Percentiles rank a stretch among this genome's conserved stretches.
Conservation (phyloP, 2,329 filamentous ascomycete species). For the Fusarium neocosmosporiellum region DNA sequence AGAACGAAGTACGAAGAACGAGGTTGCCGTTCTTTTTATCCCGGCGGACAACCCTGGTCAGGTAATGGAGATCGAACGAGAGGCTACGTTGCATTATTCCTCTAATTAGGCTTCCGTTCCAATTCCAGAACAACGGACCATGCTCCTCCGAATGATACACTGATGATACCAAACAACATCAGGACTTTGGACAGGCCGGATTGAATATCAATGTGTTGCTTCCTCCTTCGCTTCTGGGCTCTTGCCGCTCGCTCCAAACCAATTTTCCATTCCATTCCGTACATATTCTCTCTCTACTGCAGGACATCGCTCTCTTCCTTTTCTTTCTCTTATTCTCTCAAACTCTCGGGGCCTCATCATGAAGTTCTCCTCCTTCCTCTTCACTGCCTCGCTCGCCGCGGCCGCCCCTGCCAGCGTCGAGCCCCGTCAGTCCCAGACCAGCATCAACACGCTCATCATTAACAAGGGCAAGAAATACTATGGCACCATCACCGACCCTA, state of each 20-base stretch:
- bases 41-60: background rate
- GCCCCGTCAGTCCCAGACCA: background rate
- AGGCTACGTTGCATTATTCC: background rate
- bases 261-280: background rate
- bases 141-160: background rate
- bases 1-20: background rate
- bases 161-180: background rate
- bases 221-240: background rate
- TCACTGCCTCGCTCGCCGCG: background rate
- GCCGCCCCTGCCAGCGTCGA: background rate
- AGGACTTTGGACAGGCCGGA: background rate
- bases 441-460: slow-evolving; percentile 52
- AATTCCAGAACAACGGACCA: background rate
- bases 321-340: background rate
- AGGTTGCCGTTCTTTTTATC: too few relatives aligned
- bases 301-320: background rate
- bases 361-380: background rate
- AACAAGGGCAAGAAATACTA: slow-evolving; percentile 72
- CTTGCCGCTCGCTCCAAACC: background rate
- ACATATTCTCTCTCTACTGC: background rate
- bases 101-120: too few relatives aligned
- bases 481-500: slow-evolving; percentile 67
- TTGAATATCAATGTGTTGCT: background rate
- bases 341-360: background rate
- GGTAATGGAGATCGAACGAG: background rate